Percentiles rank a stretch among this genome's conserved stretches.
Conservation (phyloP, 371 early-diverging fungal genomes). For the Dichotomocladium elegans region DNA sequence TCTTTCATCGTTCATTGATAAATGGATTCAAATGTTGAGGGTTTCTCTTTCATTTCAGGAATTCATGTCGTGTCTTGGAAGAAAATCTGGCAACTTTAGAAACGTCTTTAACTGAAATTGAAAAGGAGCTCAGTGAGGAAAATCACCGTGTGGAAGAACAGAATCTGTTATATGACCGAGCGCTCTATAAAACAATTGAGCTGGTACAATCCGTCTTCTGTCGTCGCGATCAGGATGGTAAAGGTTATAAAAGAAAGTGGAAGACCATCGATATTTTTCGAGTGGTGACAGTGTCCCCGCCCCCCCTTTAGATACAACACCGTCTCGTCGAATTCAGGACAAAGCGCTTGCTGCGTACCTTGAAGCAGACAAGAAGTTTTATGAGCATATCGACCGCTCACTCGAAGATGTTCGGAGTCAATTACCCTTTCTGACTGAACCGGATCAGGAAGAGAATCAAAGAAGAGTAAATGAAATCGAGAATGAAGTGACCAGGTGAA, state of each 20-base stretch:
- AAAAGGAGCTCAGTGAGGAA: slow-evolving; percentile 6
- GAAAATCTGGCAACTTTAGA: neutral
- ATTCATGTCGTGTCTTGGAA: slow-evolving; percentile 2
- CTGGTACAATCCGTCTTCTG: neutral
- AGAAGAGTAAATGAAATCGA: neutral
- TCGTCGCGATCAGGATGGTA: neutral
- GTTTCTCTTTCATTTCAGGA: neutral
- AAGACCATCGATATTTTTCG: no score
- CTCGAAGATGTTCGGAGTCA: neutral
- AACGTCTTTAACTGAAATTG: neutral
- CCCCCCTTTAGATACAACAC: neutral
- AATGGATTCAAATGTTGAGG: no score
- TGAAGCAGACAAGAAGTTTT: neutral
- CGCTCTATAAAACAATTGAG: neutral
- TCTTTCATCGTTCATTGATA: no score
- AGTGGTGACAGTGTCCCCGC: neutral
- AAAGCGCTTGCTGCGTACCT: neutral
- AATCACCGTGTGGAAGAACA: slow-evolving; percentile 4
- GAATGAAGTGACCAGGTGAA: neutral
- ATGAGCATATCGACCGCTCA: neutral
- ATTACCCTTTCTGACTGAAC: neutral
- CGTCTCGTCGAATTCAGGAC: neutral
- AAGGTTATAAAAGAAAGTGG: neutral
- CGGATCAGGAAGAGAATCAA: neutral
- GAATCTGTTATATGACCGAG: slow-evolving; percentile 1